Evolutionary conservation across 306 rosid genomes (phyloP).

Genomic region (Ormosia emarginata): DNA sequence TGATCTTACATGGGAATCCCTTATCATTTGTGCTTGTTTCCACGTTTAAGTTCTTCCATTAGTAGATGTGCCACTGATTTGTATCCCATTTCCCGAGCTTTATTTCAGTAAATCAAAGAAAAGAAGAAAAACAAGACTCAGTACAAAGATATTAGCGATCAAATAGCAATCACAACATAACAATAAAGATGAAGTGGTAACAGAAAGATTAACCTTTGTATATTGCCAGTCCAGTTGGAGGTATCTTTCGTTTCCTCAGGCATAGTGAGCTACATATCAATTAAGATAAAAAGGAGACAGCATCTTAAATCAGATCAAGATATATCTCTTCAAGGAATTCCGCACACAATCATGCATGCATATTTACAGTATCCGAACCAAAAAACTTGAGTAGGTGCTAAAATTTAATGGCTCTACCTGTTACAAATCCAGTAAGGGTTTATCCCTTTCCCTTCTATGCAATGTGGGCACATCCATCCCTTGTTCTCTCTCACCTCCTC

Average conservation of each 20-base stretch:
- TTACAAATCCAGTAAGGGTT: constrained; percentile 74
- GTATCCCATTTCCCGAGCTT: constrained; percentile 61
- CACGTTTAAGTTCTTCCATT: constrained; percentile 60
- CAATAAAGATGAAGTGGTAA: neutral
- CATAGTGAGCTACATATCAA: constrained; percentile 52
- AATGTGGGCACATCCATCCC: constrained; percentile 84
- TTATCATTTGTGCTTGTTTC: constrained; percentile 18
- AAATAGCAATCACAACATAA: neutral
- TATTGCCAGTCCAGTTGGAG: constrained; percentile 72
- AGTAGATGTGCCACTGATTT: constrained; percentile 70
- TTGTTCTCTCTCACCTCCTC: constrained; percentile 63
- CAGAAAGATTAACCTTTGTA: constrained; percentile 43
- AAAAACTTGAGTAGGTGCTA: neutral
- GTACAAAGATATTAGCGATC: neutral
- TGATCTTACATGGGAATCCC: neutral
- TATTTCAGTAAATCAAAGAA: constrained; percentile 12
- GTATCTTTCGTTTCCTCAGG: constrained; percentile 53
- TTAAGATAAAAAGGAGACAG: neutral
- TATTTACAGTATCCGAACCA: neutral
- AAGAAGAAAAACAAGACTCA: neutral
- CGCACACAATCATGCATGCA: neutral
- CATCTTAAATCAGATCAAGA: constrained; percentile 16
- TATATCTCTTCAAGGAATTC: neutral
- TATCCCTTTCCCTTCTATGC: constrained; percentile 61
- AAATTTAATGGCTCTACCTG: constrained; percentile 46